phyloP scores from a whole-genome alignment of 805 yeast genomes.

The Lachancea dasiensis region DNA sequence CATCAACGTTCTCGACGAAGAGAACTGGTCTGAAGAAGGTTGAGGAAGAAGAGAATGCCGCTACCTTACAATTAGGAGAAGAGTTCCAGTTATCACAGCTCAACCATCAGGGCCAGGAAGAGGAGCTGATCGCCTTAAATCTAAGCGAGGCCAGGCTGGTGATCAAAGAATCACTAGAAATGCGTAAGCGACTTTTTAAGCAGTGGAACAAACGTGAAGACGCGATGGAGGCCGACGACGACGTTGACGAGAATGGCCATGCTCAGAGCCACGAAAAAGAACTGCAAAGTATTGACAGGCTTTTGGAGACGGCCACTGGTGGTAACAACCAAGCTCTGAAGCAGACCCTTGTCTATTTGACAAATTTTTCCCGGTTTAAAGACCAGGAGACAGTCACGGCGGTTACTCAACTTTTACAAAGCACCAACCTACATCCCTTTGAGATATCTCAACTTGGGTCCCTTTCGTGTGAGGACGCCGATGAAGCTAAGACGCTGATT shows the following conservation, averaged over 20 bases:
- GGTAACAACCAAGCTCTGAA: constrained; percentile 84
- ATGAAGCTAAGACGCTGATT: constrained; percentile 89
- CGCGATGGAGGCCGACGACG: constrained; percentile 24
- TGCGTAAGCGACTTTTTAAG: constrained; percentile 53
- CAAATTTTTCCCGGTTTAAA: constrained; percentile 83
- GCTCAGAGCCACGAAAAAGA: constrained; percentile 44
- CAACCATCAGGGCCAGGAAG: constrained; percentile 72
- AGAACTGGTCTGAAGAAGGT: constrained; percentile 63
- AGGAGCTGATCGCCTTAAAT: constrained; percentile 77
- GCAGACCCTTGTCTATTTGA: constrained; percentile 81
- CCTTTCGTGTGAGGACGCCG: constrained; percentile 91
- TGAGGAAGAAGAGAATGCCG: constrained; percentile 90
- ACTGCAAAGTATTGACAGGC: constrained; percentile 28
- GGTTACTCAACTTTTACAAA: constrained; percentile 76
- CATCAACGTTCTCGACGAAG: constrained; percentile 80
- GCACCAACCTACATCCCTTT: constrained; percentile 83
- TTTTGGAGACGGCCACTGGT: constrained; percentile 39
- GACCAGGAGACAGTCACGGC: constrained; percentile 91
- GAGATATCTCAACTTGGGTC: constrained; percentile 88
- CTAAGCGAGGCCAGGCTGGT: constrained; percentile 84
- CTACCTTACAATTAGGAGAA: constrained; percentile 80
- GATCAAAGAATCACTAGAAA: constrained; percentile 83
- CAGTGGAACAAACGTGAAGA: constrained; percentile 21
- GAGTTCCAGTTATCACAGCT: constrained; percentile 81
- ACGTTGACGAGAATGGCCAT: constrained; percentile 34